Evolutionary conservation across 2,329 filamentous ascomycete species (phyloP), one percentile per base, ranked within the genome.

Genomic region (Calonectria henricotiae): DNA sequence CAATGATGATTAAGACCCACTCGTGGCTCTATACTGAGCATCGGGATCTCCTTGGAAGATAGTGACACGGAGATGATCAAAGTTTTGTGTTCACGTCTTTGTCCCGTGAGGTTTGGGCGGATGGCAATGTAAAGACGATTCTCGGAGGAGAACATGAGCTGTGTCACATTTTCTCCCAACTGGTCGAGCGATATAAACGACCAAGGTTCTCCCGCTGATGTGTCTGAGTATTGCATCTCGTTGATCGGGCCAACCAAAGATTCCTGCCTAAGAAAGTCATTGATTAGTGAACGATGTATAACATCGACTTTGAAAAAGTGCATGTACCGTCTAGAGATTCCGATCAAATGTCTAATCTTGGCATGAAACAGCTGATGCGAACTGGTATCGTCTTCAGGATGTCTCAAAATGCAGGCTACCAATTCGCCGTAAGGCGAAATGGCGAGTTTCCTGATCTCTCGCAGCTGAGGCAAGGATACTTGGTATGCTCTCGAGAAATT

Each of bases 341-440:
- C n/a, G 15, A 54, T 64, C 8, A 64, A 3, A 44, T 51, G 35
- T 11, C 9, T 30, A 11, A 64, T 20, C 6, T 54, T 64, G 8
- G 62, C 35, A 64, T 64, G 35, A 9, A 64, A 64, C 12, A 64
- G 17, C 11, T 9, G 35, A 39, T 51, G 35, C 13, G 32, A 39
- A 20, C 41, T 32, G 9, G 20, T 43, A 23, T 55, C 35, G 11
- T 39, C 46, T 11, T 51, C 35, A 5, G 11, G 32, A 8, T 64
- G 46, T 43, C 20, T 30, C 25, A 54, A 15, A 25, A 64, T 49
- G 20, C 46, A 64, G n/a, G 62, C 35, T n/a, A 54, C 17, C 23
- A 44, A 9, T 5, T 54, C 20, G 6, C 62, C 11, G 4, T 8
- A 13, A 5, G 62, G 62, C 8, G 62, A 54, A 12, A 64, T 30